These are phyloP conservation scores for Nicotiana tabacum DNA, from an alignment of 257 asterid species.

Conservation along the genomic window DNA sequence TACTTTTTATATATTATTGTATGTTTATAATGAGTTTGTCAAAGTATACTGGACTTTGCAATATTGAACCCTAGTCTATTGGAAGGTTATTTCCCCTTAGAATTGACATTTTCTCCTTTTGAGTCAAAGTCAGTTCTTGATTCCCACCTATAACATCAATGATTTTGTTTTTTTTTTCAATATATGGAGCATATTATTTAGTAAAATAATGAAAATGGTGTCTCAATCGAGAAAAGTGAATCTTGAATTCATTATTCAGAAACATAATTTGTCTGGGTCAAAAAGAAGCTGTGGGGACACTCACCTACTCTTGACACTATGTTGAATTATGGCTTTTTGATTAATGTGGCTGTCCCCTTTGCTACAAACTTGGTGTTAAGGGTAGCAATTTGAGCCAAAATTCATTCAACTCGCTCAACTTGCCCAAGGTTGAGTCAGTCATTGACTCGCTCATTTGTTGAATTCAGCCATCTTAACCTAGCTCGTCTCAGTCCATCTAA, in stretches of 20 bases:
- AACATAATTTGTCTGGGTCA: not conserved
- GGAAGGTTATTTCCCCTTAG: not conserved
- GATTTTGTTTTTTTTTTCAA: not conserved
- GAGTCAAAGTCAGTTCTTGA: not conserved
- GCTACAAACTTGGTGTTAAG: too few relatives aligned
- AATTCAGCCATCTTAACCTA: too few relatives aligned
- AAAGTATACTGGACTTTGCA: not conserved
- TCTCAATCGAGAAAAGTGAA: not conserved
- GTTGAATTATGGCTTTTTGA: not conserved
- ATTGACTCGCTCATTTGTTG: too few relatives aligned
- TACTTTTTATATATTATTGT: not conserved
- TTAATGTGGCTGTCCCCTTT: not conserved
- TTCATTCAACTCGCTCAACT: too few relatives aligned
- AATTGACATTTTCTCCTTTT: not conserved
- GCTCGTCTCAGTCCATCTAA: too few relatives aligned
- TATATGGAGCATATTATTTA: not conserved
- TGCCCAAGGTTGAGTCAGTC: too few relatives aligned
- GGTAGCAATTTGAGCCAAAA: too few relatives aligned
- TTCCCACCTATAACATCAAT: not conserved
- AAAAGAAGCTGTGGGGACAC: constrained; percentile 3
- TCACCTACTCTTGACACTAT: not conserved
- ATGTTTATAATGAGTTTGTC: not conserved
- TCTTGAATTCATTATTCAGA: not conserved
- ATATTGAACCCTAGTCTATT: not conserved
- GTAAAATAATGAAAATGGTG: not conserved